phyloP scores from a whole-genome alignment of 2,329 filamentous ascomycete genomes.

The Trichothecium sympodiale region DNA sequence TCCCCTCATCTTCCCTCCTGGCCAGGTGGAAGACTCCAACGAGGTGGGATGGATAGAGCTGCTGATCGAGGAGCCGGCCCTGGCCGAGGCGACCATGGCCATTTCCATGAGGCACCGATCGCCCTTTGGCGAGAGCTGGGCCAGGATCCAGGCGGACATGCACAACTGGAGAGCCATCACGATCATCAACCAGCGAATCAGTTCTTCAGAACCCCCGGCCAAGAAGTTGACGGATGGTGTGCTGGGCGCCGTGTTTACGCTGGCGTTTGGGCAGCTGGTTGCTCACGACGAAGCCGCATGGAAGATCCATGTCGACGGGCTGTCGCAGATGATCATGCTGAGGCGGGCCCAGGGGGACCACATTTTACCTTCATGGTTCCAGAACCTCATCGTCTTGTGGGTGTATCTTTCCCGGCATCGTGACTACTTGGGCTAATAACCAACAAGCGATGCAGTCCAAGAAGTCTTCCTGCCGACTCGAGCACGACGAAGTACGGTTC shows the following conservation, averaged over 20 bases:
- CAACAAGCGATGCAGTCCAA: background rate
- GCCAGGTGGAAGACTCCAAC: background rate
- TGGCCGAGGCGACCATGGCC: constrained; percentile 5
- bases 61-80: constrained; percentile 2
- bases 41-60: constrained; percentile 3
- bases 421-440: background rate
- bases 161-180: background rate
- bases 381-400: background rate
- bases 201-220: background rate
- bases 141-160: background rate
- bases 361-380: background rate
- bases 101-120: constrained; percentile 8
- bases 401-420: background rate
- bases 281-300: background rate
- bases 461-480: too few species aligned
- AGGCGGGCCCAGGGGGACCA: background rate
- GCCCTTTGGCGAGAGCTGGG: too few species aligned
- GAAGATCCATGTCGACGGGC: background rate
- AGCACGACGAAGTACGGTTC: too few species aligned
- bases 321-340: background rate
- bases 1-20: constrained; percentile 8
- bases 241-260: background rate
- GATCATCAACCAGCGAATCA: background rate
- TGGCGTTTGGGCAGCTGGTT: background rate
- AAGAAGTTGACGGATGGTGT: background rate